Conservation (phyloP, 805 yeast genomes). For the Barnettozyma vustinii region DNA sequence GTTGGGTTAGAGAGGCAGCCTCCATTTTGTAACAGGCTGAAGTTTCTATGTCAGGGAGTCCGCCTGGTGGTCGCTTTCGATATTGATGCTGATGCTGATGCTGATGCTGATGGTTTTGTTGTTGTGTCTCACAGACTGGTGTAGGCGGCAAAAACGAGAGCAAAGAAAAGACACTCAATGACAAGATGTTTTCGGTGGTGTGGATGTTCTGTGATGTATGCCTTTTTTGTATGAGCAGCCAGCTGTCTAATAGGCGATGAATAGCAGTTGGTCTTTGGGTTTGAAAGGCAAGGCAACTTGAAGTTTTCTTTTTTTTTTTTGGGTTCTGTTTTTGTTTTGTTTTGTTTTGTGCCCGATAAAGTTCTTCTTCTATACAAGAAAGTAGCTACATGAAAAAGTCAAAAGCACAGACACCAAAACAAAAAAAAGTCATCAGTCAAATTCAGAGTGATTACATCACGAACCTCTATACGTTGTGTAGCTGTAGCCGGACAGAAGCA, state of each 20-base stretch:
- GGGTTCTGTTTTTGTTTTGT: too few relatives aligned
- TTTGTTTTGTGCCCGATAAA: constrained; percentile 1
- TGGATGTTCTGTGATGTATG: background rate
- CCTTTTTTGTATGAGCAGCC: background rate
- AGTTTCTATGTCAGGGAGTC: background rate
- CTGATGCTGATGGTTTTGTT: too few relatives aligned
- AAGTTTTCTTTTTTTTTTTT: background rate
- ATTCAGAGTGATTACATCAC: background rate
- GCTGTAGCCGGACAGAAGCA: constrained; percentile 77
- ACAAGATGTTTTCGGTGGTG: background rate
- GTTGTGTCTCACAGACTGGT: background rate
- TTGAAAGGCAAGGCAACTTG: background rate
- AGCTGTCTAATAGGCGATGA: background rate
- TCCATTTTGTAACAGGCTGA: background rate
- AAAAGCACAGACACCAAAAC: too few relatives aligned
- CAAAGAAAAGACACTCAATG: background rate
- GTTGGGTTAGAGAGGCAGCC: background rate
- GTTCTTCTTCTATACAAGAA: background rate
- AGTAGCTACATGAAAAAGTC: too few relatives aligned
- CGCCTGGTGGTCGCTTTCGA: background rate
- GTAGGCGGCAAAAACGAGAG: background rate
- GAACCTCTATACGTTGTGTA: constrained; percentile 86
- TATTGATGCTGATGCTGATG: too few relatives aligned
- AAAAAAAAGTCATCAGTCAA: background rate
- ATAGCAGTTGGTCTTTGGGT: background rate